Base-by-base conservation (phyloP, 495 filamentous ascomycete genomes). In the Cercophora newfieldiana region DNA sequence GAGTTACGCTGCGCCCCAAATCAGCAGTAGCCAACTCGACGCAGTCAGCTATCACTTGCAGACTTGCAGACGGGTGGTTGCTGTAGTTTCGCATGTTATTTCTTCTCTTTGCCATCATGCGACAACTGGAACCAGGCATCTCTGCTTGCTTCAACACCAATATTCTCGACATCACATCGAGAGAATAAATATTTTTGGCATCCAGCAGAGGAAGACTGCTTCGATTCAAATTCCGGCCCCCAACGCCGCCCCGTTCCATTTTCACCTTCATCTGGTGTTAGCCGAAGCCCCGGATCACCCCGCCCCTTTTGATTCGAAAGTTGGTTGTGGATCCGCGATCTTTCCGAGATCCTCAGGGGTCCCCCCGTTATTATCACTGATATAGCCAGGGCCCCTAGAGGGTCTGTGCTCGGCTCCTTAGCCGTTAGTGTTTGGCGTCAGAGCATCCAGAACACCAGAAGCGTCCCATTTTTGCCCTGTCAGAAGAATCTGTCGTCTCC, bases 281-380 rank as follows among this genome's bases (percentile, higher is more conserved):
- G 68, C 63, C 68, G 72, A 72, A 51, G 59, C 66, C 64, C 61
- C 53, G 65, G 49, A n/a, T 47, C 28, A 19, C 26, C 54, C 56
- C 65, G 12, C 47, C 57, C 48, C 68, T 51, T 51, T 55, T 59
- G 53, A 69, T 59, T 44, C 50, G 51, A 70, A 53, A 59, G 37
- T 50, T 69, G 70, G 66, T 58, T 64, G 70, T 67, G 70, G 70
- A 72, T 69, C 72, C 64, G 67, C 65, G 69, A 72, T 71, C 66
- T 72, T 65, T 68, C 68, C 68, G 69, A 74, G 66, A 68, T 69
- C 62, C 66, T 65, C 69, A 70, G 61, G 73, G 71, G 58, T 70
- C 51, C 59, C 61, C 65, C 63, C 68, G 67, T 70, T 75, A 75
- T 58, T 26, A 66, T 48, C 48, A 22, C 16, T 30, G 10, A 44